Evolutionary conservation across 345 rosid species (phyloP).

Genomic region (Lenwebbia sp.): DNA sequence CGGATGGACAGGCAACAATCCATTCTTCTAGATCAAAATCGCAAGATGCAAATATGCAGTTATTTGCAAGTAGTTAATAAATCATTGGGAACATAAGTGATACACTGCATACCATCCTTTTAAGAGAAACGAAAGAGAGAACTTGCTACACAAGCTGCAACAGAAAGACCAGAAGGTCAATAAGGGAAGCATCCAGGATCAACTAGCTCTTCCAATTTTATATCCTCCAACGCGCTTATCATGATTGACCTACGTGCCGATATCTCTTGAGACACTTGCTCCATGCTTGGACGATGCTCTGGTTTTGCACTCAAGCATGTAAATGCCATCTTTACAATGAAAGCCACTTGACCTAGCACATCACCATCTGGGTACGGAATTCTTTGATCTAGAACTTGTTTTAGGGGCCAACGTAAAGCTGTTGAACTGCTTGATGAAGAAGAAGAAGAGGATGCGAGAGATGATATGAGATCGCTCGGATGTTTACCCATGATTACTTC

Average conservation of each 20-base stretch:
- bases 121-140: background rate
- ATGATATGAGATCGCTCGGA: background rate
- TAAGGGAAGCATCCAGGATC: background rate
- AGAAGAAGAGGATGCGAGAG: background rate
- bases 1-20: rapidly evolving
- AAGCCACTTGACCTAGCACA: background rate
- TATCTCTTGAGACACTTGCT: background rate
- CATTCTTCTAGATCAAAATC: background rate
- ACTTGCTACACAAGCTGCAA: background rate
- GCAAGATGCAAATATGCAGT: background rate
- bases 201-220: background rate
- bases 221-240: background rate
- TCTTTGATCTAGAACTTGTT: background rate
- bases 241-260: background rate
- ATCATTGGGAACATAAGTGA: background rate
- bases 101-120: background rate
- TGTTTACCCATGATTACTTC: background rate
- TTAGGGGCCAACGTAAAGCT: background rate
- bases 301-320: background rate
- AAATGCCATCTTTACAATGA: background rate
- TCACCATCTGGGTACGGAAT: background rate
- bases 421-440: background rate
- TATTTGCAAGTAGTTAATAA: background rate
- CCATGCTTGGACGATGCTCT: background rate
- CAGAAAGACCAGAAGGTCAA: background rate